Percentiles rank a stretch among this genome's conserved stretches.
Conservation (phyloP, 2,329 filamentous ascomycete species). For the Monilinia fructicola region DNA sequence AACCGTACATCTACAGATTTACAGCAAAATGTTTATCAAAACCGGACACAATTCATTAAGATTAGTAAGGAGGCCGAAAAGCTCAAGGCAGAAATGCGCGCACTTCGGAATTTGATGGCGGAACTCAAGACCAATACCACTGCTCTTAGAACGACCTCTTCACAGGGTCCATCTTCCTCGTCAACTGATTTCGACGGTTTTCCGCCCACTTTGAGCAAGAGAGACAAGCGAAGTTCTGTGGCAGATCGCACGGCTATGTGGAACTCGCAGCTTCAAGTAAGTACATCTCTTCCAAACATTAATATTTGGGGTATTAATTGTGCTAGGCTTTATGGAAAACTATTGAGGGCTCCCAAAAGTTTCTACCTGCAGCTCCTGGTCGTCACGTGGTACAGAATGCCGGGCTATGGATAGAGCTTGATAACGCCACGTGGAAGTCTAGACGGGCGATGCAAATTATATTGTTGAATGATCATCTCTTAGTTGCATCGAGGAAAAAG, state of each 20-base stretch:
- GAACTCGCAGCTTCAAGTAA: slow-evolving; percentile 62
- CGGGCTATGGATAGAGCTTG: slow-evolving; percentile 90
- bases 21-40: slow-evolving; percentile 95
- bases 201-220: slow-evolving; percentile 58
- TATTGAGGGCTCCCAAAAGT: slow-evolving; percentile 97
- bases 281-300: not conserved
- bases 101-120: slow-evolving; percentile 84
- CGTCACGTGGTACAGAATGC: slow-evolving; percentile 93
- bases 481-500: slow-evolving; percentile 91
- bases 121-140: slow-evolving; percentile 81
- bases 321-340: slow-evolving; percentile 82
- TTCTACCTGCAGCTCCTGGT: slow-evolving; percentile 84
- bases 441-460: slow-evolving; percentile 87
- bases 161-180: slow-evolving; percentile 46
- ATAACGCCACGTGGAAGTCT: slow-evolving; percentile 96
- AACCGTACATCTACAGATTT: slow-evolving; percentile 58
- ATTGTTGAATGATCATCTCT: slow-evolving; percentile 87
- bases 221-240: slow-evolving; percentile 87
- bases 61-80: slow-evolving; percentile 99
- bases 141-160: slow-evolving; percentile 61
- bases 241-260: slow-evolving; percentile 65
- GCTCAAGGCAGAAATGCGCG: slow-evolving; percentile 92
- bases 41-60: slow-evolving; percentile 97
- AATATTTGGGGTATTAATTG: slow-evolving; percentile 22
- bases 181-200: slow-evolving; percentile 53